These are phyloP conservation scores for Pistacia integerrima DNA, from an alignment of 345 rosid genomes.

Conservation along the genomic window DNA sequence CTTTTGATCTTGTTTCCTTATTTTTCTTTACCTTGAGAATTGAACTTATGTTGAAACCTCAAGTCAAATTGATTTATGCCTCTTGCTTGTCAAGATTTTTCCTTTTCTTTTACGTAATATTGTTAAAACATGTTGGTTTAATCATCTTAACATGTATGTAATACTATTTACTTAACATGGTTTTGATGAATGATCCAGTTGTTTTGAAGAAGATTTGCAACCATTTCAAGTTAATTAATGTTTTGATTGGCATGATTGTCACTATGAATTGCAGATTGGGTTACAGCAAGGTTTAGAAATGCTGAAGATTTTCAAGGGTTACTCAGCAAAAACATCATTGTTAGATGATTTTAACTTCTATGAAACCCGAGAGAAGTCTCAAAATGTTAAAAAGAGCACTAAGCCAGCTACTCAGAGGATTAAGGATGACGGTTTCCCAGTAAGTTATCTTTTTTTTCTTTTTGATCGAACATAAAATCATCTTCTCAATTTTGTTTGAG, in stretches of 20 bases:
- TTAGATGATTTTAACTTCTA: constrained; percentile 72
- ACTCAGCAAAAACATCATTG: constrained; percentile 49
- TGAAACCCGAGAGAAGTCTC: constrained; percentile 61
- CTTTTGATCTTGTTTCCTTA: not conserved
- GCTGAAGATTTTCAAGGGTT: constrained; percentile 62
- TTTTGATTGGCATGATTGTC: not conserved
- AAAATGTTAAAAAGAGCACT: constrained; percentile 33
- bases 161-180: too few species aligned
- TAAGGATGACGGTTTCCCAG: constrained; percentile 41
- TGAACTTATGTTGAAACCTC: not conserved
- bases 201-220: not conserved
- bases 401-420: constrained; percentile 47
- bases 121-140: too few species aligned
- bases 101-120: not conserved
- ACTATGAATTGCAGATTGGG: constrained; percentile 38
- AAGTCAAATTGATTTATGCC: not conserved
- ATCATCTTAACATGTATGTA: too few species aligned
- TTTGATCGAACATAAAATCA: not conserved
- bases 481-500: not conserved
- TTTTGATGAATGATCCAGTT: not conserved
- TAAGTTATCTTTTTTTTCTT: constrained; percentile 28
- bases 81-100: not conserved
- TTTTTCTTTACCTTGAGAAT: not conserved
- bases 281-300: constrained; percentile 70
- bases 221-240: not conserved